These are phyloP conservation scores for Moesziomyces aphidis DNA, from an alignment of 1,284 basidiomycete species.

Conservation along the genomic window DNA sequence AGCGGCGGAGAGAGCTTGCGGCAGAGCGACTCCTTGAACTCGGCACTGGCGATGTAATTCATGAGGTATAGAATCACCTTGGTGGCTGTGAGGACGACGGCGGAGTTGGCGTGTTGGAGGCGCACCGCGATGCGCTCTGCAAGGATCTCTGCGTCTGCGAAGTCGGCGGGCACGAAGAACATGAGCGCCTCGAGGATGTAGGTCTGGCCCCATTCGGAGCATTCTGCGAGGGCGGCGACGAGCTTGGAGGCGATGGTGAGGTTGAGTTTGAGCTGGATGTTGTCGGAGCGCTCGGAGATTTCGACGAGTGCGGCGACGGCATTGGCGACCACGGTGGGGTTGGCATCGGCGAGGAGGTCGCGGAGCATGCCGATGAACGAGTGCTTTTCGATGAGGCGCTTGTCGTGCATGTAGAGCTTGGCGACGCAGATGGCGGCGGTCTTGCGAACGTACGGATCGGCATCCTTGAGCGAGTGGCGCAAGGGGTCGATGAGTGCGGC, in stretches of 20 bases:
- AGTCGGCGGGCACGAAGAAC: slow-evolving; percentile 88
- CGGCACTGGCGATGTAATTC: slow-evolving; percentile 97
- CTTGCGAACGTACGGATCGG: slow-evolving; percentile 94
- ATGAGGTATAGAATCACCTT: slow-evolving; percentile 96
- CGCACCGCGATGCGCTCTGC: slow-evolving; percentile 92
- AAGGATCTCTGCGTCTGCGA: slow-evolving; percentile 90
- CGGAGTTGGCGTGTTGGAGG: slow-evolving; percentile 92
- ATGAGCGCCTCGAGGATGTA: slow-evolving; percentile 96
- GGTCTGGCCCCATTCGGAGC: slow-evolving; percentile 98
- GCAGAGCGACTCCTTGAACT: slow-evolving; percentile 87
- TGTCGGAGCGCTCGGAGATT: slow-evolving; percentile 88
- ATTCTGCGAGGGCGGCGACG: slow-evolving; percentile 84
- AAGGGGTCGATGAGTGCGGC: slow-evolving; percentile 85
- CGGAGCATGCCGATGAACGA: slow-evolving; percentile 87
- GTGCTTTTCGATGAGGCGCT: slow-evolving; percentile 82
- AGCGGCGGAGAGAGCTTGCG: slow-evolving; percentile 94
- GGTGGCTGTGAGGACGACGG: slow-evolving; percentile 91
- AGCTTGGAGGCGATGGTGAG: slow-evolving; percentile 84
- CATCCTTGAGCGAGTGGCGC: slow-evolving; percentile 86
- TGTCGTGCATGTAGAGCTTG: slow-evolving; percentile 87
- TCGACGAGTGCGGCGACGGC: slow-evolving; percentile 94
- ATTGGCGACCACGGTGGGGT: slow-evolving; percentile 93
- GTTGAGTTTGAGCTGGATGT: slow-evolving; percentile 84
- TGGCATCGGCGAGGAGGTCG: slow-evolving; percentile 88
- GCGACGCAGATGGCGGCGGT: slow-evolving; percentile 92